Conservation (phyloP, 768 basidiomycete species). For the Naganishia onofrii region DNA sequence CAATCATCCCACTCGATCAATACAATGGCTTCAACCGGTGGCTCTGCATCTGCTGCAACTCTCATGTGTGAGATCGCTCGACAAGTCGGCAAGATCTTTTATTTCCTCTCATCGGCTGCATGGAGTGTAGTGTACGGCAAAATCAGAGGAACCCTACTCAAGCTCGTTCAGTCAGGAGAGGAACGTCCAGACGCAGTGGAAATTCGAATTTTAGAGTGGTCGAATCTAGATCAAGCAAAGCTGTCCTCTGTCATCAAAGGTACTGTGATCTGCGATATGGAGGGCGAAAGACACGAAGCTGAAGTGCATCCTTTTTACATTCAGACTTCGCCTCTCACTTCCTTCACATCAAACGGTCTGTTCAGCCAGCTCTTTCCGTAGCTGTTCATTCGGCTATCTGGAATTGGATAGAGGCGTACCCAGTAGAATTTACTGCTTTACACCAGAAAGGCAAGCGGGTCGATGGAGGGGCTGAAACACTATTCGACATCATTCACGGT, state of each 20-base stretch:
- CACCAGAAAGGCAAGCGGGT: constrained; percentile 62
- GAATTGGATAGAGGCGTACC: constrained; percentile 83
- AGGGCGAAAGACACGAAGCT: constrained; percentile 5
- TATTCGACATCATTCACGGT: constrained; percentile 74
- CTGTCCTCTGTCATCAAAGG: constrained; percentile 71
- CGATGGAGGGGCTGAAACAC: constrained; percentile 78
- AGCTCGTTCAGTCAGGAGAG: constrained; percentile 59
- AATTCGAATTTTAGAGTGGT: constrained; percentile 72
- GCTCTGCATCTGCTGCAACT: neutral
- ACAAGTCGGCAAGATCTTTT: constrained; percentile 64
- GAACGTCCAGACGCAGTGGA: constrained; percentile 69
- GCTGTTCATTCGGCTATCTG: constrained; percentile 76
- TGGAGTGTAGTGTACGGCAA: constrained; percentile 74
- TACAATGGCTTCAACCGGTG: constrained; percentile 21
- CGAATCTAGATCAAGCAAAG: constrained; percentile 67
- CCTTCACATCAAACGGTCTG: constrained; percentile 73
- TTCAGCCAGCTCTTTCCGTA: constrained; percentile 68
- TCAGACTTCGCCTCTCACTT: constrained; percentile 76
- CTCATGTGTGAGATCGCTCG: constrained; percentile 37
- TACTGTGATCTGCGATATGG: constrained; percentile 44
- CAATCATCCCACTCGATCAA: constrained; percentile 30
- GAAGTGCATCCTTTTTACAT: constrained; percentile 18
- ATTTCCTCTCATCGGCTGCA: constrained; percentile 81
- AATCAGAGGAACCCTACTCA: constrained; percentile 67
- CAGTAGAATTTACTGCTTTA: constrained; percentile 72